phyloP scores from a whole-genome alignment of 1,139 yeast genomes.

The Pichia sp. region DNA sequence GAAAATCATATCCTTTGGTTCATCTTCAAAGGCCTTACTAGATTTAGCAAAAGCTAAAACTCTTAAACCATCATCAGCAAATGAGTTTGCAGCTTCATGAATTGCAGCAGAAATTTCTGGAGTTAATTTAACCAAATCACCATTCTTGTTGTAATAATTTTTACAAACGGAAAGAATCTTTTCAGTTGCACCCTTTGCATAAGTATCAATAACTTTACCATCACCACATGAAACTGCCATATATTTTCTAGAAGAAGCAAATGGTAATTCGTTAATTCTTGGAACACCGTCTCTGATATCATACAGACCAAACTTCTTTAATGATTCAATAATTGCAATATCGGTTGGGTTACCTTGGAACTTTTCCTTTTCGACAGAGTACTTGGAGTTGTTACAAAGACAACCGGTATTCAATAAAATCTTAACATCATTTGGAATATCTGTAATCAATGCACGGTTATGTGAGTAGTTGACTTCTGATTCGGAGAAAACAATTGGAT shows the following conservation, averaged over 20 bases:
- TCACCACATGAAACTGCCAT: constrained; percentile 78
- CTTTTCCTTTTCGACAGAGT: constrained; percentile 65
- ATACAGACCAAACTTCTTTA: constrained; percentile 66
- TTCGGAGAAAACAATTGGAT: constrained; percentile 34
- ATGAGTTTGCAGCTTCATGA: constrained; percentile 51
- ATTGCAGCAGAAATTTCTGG: constrained; percentile 48
- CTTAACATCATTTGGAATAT: constrained; percentile 50
- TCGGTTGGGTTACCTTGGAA: constrained; percentile 93
- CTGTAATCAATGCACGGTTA: constrained; percentile 39
- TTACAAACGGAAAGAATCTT: constrained; percentile 63
- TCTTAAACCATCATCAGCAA: constrained; percentile 85
- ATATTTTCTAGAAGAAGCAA: constrained; percentile 79
- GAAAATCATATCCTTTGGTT: constrained; percentile 62
- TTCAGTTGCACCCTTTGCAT: constrained; percentile 90
- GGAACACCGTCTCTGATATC: constrained; percentile 63
- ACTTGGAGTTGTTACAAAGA: constrained; percentile 79
- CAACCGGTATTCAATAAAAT: constrained; percentile 66
- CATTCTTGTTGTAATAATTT: constrained; percentile 56
- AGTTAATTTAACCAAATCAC: constrained; percentile 52
- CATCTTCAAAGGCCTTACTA: constrained; percentile 37
- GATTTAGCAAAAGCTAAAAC: constrained; percentile 77
- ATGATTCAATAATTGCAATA: constrained; percentile 78
- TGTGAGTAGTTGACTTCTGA: constrained; percentile 51
- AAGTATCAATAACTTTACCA: constrained; percentile 52
- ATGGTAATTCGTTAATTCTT: constrained; percentile 75